Conservation (phyloP, 495 filamentous ascomycete species). For the Lepidopterella palustris region DNA sequence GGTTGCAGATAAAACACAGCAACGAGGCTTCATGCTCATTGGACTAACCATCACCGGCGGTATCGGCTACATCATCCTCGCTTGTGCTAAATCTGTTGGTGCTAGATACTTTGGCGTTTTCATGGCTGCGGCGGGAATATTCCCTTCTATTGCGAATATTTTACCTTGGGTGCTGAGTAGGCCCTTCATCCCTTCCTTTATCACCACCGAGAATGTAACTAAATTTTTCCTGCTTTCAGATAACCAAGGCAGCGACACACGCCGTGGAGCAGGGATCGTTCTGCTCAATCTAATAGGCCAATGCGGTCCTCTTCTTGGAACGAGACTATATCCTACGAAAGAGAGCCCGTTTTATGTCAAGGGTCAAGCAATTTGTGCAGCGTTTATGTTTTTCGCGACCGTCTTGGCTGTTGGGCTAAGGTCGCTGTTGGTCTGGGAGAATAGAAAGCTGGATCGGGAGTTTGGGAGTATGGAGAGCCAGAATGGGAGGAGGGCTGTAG, state of each 20-base stretch:
- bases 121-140: constrained; percentile 32
- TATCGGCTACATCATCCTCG: constrained; percentile 57
- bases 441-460: constrained; percentile 32
- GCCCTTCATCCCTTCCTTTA: not conserved
- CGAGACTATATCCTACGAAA: constrained; percentile 50
- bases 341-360: constrained; percentile 54
- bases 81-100: constrained; percentile 18
- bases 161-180: constrained; percentile 24
- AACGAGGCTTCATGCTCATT: constrained; percentile 63
- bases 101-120: constrained; percentile 34
- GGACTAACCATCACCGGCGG: constrained; percentile 56
- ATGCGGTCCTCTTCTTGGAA: constrained; percentile 56
- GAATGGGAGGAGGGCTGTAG: not conserved
- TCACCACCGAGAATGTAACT: not conserved
- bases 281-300: constrained; percentile 57
- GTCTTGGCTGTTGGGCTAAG: constrained; percentile 45
- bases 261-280: constrained; percentile 52
- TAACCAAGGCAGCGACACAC: constrained; percentile 48
- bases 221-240: constrained; percentile 22
- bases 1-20: constrained; percentile 64
- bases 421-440: constrained; percentile 41
- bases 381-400: constrained; percentile 49
- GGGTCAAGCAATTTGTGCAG: constrained; percentile 53
- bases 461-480: constrained; percentile 10
- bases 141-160: constrained; percentile 33